These are phyloP conservation scores for Poterioochromonas sp. DNA, from an alignment of 352 stramenopile species.

Conservation along the genomic window DNA sequence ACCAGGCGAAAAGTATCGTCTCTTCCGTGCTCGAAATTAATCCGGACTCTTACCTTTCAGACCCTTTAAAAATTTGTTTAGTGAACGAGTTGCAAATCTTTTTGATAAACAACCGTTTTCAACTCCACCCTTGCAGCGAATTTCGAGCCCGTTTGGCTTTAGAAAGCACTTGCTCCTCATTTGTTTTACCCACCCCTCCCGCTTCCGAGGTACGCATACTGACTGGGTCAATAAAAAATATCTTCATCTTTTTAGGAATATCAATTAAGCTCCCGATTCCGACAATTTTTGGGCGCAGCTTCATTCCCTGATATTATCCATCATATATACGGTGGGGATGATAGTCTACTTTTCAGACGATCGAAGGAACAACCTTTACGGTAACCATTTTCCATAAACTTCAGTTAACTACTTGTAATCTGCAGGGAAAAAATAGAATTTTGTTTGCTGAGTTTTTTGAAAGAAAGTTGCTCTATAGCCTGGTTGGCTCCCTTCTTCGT, in stretches of 20 bases:
- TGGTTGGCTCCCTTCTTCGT: background rate
- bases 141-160: background rate
- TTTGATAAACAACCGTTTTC: background rate
- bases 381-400: background rate
- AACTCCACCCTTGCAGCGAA: background rate
- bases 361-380: background rate
- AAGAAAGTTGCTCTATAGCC: background rate
- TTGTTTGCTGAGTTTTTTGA: constrained; percentile 4
- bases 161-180: background rate
- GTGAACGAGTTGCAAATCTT: background rate
- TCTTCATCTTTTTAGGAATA: background rate
- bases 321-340: background rate
- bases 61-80: background rate
- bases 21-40: background rate
- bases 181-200: background rate
- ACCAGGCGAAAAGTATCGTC: background rate
- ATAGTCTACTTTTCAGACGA: background rate
- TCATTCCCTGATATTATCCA: background rate
- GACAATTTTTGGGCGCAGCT: background rate
- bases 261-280: background rate
- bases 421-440: background rate
- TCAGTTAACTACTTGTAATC: background rate
- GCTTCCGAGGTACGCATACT: background rate
- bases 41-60: background rate
- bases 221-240: background rate